These are phyloP conservation scores for Przewalskia tangutica DNA, from an alignment of 257 asterid genomes.

Conservation along the genomic window DNA sequence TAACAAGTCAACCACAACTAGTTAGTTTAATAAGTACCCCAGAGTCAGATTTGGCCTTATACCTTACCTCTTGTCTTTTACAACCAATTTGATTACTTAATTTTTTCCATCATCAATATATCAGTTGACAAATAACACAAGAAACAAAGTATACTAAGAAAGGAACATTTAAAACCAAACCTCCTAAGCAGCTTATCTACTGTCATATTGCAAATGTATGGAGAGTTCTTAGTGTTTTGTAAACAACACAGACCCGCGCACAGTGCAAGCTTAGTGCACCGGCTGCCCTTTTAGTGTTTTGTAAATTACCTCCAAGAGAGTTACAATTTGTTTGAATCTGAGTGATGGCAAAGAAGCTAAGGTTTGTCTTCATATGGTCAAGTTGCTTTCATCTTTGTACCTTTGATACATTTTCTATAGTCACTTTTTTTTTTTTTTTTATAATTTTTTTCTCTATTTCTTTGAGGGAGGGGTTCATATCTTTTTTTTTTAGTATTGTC, in stretches of 20 bases:
- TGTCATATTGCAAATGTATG: slow-evolving; percentile 91
- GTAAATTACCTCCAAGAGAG: not conserved
- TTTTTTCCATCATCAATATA: not conserved
- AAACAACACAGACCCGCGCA: no score
- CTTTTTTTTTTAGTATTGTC: no score
- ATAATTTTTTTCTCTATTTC: no score
- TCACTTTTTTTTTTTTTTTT: not conserved
- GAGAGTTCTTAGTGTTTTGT: slow-evolving; percentile 68
- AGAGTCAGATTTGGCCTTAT: not conserved
- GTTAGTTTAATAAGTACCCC: not conserved
- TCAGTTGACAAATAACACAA: not conserved
- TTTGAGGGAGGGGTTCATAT: no score
- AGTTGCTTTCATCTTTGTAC: not conserved
- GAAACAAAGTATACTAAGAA: not conserved
- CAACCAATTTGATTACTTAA: not conserved
- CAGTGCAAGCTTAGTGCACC: no score
- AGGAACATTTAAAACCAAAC: slow-evolving; percentile 17
- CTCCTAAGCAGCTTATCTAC: slow-evolving; percentile 72
- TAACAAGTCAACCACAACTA: not conserved
- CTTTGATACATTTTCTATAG: not conserved
- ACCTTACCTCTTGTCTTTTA: not conserved
- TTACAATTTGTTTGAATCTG: not conserved
- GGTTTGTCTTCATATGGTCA: not conserved
- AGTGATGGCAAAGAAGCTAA: not conserved
- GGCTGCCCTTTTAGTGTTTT: no score